These are phyloP conservation scores for Gonium pectorale DNA, from an alignment of 139 green algal species.

Conservation along the genomic window DNA sequence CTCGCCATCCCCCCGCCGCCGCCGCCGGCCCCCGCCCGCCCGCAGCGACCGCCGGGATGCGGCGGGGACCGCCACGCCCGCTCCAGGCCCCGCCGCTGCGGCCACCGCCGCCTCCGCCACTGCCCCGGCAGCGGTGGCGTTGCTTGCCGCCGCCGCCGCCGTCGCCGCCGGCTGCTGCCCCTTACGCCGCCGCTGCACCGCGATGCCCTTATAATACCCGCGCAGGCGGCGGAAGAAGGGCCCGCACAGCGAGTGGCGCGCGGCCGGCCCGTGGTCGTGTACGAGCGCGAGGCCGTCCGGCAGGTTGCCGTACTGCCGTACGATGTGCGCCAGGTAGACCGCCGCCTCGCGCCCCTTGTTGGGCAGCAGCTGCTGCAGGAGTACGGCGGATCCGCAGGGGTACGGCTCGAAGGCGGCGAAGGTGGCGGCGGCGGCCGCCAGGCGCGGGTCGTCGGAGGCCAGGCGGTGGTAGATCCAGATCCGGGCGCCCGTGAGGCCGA, in stretches of 20 bases:
- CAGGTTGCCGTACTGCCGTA: slow-evolving; percentile 39
- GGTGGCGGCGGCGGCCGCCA: neutral
- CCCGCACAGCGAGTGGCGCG: slow-evolving; percentile 45
- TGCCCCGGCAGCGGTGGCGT: neutral
- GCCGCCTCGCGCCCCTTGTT: slow-evolving; percentile 50
- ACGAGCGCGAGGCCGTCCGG: slow-evolving; percentile 24
- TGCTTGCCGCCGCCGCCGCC: neutral
- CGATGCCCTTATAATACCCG: slow-evolving; percentile 22
- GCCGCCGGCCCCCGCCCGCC: neutral
- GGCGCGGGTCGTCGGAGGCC: neutral
- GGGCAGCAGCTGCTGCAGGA: slow-evolving; percentile 30
- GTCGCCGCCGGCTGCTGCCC: neutral
- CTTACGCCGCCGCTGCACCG: neutral
- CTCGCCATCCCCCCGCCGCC: neutral
- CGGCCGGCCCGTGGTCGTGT: slow-evolving; percentile 45
- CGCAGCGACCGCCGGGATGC: neutral
- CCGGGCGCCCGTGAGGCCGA: slow-evolving; percentile 29
- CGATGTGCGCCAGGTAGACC: slow-evolving; percentile 30
- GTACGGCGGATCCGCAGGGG: slow-evolving; percentile 12
- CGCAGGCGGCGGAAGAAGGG: slow-evolving; percentile 46
- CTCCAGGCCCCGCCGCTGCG: neutral
- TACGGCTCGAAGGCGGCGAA: slow-evolving; percentile 15
- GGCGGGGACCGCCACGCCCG: no score
- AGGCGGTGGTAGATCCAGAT: slow-evolving; percentile 42
- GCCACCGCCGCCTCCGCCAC: neutral